Base-by-base conservation (phyloP, 129 eudicot species). In the Artemisia tridentata region DNA sequence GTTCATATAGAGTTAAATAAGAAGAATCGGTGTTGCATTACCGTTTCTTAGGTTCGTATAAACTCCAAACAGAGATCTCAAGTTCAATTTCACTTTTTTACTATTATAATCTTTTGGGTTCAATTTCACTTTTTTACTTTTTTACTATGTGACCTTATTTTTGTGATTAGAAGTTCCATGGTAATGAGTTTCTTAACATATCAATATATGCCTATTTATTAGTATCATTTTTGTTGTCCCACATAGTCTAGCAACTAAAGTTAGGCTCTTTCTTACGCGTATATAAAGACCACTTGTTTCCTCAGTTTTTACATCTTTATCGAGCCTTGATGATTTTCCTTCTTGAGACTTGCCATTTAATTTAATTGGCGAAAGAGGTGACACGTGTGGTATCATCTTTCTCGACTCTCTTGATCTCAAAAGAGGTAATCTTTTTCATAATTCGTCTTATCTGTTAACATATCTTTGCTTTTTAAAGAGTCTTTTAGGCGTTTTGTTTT, bases 171-270 rank as follows among this genome's bases (percentile, higher is more conserved):
- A 6, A 34, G 43, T 34, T 6, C 43, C 9, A 34, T 34, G 43
- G 43, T 34, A 34, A 4, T 7, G 43, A 34, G 43, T 34, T 4
- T 34, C 43, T 34, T 34, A 34, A 34, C 4, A 31, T 31, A 31
- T 25, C 27, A 3, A 29, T 34, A 34, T 6, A 34, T 34, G 9
- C 41, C 41, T 34, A 34, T 34, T 34, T 34, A 29, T 4, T 34
- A 34, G 41, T 34, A 34, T 34, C 41, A 5, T 34, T 34, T 34
- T 38, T 38, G 9, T 15, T 62, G 74, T 68, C 74, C 74, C 74
- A 68, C 80, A 67, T 68, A 74, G 80, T 23, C 23, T 31, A 19
- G 52, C 61, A 58, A 29, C 67, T 9, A 67, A 67, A 9, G 27
- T 59, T 13, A 0, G 31, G 61, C 29, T 45, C 21, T n/a, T 47